Evolutionary conservation across 2,329 filamentous ascomycete genomes (phyloP).

Genomic region (Bipolaris cookei): DNA sequence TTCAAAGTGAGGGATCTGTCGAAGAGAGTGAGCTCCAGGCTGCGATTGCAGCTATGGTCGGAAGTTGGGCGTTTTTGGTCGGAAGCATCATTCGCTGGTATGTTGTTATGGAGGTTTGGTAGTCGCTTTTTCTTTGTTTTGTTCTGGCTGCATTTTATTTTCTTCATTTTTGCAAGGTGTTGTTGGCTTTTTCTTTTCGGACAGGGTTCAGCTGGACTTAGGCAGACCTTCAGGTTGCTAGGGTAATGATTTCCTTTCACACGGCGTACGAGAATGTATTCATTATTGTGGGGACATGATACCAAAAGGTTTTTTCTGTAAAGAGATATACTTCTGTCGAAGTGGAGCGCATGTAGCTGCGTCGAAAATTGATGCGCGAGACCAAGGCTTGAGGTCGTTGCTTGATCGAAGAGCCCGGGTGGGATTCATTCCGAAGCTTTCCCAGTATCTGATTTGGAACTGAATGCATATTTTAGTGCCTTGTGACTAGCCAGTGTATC

Average conservation of each 20-base stretch:
- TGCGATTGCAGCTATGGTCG: slow-evolving; percentile 28
- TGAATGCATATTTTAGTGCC: too few species aligned
- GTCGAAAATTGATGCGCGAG: too few species aligned
- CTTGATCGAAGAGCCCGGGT: too few species aligned
- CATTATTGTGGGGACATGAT: not conserved
- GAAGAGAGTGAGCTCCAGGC: slow-evolving; percentile 10
- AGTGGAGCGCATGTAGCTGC: too few species aligned
- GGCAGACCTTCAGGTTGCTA: not conserved
- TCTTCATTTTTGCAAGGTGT: not conserved
- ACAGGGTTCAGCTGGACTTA: not conserved
- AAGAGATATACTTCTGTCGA: not conserved
- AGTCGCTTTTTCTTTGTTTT: not conserved
- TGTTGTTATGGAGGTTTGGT: slow-evolving; percentile 25
- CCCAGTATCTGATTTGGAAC: too few species aligned
- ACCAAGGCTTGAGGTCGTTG: too few species aligned
- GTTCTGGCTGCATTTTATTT: not conserved
- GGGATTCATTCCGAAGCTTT: too few species aligned
- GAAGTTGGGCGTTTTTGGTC: slow-evolving; percentile 37
- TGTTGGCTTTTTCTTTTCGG: not conserved
- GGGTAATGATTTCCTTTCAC: not conserved
- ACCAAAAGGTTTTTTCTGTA: not conserved
- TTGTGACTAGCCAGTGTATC: too few species aligned
- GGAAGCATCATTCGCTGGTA: slow-evolving; percentile 37
- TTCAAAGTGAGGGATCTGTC: slow-evolving; percentile 10
- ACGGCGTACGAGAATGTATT: not conserved